These are phyloP conservation scores for Poterioochromonas sp. DNA, from an alignment of 352 stramenopile genomes.

Conservation along the genomic window DNA sequence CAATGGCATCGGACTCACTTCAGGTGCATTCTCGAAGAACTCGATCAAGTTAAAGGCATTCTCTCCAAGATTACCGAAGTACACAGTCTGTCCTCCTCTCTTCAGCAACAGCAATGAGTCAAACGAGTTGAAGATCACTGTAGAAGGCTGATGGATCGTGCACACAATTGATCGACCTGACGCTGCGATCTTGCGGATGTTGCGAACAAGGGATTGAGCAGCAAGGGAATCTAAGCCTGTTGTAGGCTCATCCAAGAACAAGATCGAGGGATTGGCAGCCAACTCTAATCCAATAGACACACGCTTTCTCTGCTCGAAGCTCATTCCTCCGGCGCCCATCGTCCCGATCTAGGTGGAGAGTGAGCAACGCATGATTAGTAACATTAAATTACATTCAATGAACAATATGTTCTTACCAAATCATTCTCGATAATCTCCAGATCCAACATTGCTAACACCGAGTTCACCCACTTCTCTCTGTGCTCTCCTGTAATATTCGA, in stretches of 20 bases:
- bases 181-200: conserved; percentile 65
- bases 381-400: conserved; percentile 36
- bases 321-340: conserved; percentile 56
- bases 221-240: conserved; percentile 63
- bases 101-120: conserved; percentile 72
- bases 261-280: conserved; percentile 73
- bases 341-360: conserved; percentile 47
- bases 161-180: conserved; percentile 73
- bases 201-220: conserved; percentile 68
- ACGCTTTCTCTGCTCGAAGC: conserved; percentile 78
- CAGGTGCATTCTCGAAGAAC: conserved; percentile 70
- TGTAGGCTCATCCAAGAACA: conserved; percentile 85
- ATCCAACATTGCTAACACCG: conserved; percentile 44
- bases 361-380: conserved; percentile 34
- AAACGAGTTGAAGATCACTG: conserved; percentile 78
- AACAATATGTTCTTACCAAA: too few species aligned
- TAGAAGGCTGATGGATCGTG: conserved; percentile 62
- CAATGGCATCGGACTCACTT: conserved; percentile 55
- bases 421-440: conserved; percentile 48
- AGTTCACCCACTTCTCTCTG: conserved; percentile 36
- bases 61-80: conserved; percentile 72
- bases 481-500: conserved; percentile 32
- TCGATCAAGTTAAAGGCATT: conserved; percentile 65
- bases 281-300: conserved; percentile 83
- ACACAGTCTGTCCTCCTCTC: conserved; percentile 68